Percentiles rank a stretch among this genome's conserved stretches.
These are phyloP conservation scores for Syzygium aqueum DNA, from an alignment of 345 rosid species.

Conservation along the genomic window DNA sequence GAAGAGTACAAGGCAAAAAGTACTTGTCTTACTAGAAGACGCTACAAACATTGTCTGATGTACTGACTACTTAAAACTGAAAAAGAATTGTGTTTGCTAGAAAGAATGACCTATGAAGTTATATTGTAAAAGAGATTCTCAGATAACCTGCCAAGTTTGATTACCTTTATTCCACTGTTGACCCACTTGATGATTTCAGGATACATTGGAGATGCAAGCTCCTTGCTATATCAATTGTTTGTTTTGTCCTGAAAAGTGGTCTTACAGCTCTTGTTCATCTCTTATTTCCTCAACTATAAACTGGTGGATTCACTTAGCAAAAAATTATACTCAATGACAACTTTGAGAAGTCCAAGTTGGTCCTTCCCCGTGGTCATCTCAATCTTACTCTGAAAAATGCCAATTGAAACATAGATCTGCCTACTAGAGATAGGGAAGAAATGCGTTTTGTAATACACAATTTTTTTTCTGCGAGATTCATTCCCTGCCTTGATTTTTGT, in stretches of 20 bases:
- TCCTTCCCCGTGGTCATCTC: background rate
- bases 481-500: background rate
- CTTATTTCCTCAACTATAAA: background rate
- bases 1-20: too few species aligned
- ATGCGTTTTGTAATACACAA: background rate
- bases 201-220: background rate
- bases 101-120: background rate
- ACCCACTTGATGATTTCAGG: background rate
- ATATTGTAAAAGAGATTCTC: too few species aligned
- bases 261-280: background rate
- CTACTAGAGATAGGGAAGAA: background rate
- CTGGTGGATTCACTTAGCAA: background rate
- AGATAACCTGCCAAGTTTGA: background rate
- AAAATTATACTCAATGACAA: background rate
- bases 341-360: background rate
- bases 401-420: background rate
- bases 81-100: background rate
- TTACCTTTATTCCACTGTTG: background rate
- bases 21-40: too few species aligned
- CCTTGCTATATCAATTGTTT: background rate
- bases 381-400: background rate
- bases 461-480: background rate
- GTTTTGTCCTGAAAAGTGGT: background rate
- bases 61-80: too few species aligned
- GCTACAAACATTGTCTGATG: too few species aligned